A percentile compares a stretch with the other conserved stretches of the same genome.
These are phyloP conservation scores for Caulochytrium protostelioides DNA, from an alignment of 371 early-diverging fungal species.

Conservation along the genomic window DNA sequence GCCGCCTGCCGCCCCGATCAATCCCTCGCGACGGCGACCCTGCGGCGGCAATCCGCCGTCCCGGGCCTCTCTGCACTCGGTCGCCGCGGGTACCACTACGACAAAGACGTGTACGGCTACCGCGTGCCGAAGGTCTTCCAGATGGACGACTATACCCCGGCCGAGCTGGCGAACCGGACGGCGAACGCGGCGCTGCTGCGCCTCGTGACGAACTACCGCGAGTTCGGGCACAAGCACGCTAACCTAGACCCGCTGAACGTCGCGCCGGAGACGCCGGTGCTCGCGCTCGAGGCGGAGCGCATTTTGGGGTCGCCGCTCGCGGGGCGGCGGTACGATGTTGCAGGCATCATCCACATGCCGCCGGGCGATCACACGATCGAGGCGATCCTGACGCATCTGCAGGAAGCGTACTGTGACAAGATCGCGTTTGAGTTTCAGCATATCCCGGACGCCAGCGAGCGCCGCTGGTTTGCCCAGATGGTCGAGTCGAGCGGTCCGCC, in stretches of 20 bases:
- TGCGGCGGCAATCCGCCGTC: too few species aligned
- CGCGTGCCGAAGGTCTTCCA: constrained; percentile 41
- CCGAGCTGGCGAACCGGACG: constrained; percentile 58
- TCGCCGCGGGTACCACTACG: constrained; percentile 16
- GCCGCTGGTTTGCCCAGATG: constrained; percentile 68
- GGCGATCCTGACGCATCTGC: constrained; percentile 45
- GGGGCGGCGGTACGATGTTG: constrained; percentile 14
- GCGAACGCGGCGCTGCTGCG: constrained; percentile 60
- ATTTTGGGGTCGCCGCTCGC: too few species aligned
- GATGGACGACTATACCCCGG: constrained; percentile 46
- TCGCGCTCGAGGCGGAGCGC: background rate
- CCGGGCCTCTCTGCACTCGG: too few species aligned
- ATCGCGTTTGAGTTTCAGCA: constrained; percentile 88
- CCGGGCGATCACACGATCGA: constrained; percentile 37
- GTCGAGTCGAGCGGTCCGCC: constrained; percentile 68
- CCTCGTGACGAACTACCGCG: constrained; percentile 60
- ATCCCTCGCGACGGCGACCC: too few species aligned
- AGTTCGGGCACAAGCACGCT: constrained; percentile 61
- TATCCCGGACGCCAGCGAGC: constrained; percentile 61
- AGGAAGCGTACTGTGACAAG: constrained; percentile 53
- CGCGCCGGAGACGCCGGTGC: constrained; percentile 13
- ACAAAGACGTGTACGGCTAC: constrained; percentile 53
- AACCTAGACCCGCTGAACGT: constrained; percentile 72
- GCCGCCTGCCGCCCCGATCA: too few species aligned
- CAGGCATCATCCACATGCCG: constrained; percentile 54